Evolutionary conservation across 2,329 filamentous ascomycete species (phyloP), one percentile per base, ranked within the genome.

Genomic region (Pyricularia sp.): DNA sequence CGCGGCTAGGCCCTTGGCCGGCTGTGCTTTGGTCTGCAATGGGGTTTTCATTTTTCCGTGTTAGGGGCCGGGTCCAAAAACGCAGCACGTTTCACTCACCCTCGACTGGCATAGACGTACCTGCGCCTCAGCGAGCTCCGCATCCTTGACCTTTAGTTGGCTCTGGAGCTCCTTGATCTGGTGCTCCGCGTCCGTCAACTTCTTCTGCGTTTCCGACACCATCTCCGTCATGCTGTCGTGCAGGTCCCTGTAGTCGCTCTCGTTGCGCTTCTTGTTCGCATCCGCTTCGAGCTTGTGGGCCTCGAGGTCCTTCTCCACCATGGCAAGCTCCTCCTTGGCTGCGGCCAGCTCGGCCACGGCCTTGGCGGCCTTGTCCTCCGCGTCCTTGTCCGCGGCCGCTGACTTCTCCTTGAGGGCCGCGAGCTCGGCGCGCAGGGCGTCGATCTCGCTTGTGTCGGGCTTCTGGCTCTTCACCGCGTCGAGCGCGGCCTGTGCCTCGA

Each of bases 191-290:
- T 80, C 80, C n/a, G 75, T 73, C 69, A 73, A 69, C 71, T 73
- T 74, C 68, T 74, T 81, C 73, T 84, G 81, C 67, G 85, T 84
- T 73, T 89, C 86, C 75, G 89, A 86, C 1, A 88, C 81, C 68
- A 89, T 78, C 72, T 84, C 78, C 4, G 84, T 88, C 80, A 90
- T 82, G 70, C 84, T 87, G 67, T 90, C 86, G 74, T 87, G 85
- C 79, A 90, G 84, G 71, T 88, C 86, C 74, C 85, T 83, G 77
- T 87, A 88, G 75, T 88, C 86, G n/a, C 83, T 81, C 75, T 82
- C 80, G 65, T 84, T 80, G n/a, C 82, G 86, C 82, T 87, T 86
- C 68, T 80, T 74, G 75, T 82, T 83, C 12, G 82, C 81, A 12
- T 84, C 82, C 3, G 82, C 81, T 73, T 85, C 83, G 26, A 82